Conservation (phyloP, 805 yeast genomes). For the Torulaspora quercuum region DNA sequence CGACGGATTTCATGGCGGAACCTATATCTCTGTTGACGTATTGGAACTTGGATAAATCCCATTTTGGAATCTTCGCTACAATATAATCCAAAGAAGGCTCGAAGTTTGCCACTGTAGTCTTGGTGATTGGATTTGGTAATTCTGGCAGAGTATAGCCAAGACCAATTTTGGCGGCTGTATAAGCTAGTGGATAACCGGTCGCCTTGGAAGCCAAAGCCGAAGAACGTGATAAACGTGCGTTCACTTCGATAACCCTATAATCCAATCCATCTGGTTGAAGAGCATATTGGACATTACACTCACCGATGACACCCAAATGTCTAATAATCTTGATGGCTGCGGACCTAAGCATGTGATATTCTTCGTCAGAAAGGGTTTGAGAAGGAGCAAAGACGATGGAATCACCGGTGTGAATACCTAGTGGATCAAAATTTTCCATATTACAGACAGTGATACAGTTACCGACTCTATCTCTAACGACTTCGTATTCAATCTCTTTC, state of each 20-base stretch:
- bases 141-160: constrained; percentile 93
- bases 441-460: constrained; percentile 98
- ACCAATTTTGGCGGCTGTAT: constrained; percentile 97
- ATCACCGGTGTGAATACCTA: constrained; percentile 98
- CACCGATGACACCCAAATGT: constrained; percentile 98
- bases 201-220: constrained; percentile 98
- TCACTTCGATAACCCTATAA: constrained; percentile 94
- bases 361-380: constrained; percentile 94
- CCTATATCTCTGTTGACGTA: constrained; percentile 93
- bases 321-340: constrained; percentile 97
- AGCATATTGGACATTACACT: constrained; percentile 97
- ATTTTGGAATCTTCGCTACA: constrained; percentile 96
- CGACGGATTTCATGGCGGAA: constrained; percentile 96
- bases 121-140: constrained; percentile 93
- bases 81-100: constrained; percentile 96
- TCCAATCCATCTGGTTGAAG: constrained; percentile 94
- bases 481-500: constrained; percentile 99
- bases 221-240: constrained; percentile 94
- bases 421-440: constrained; percentile 98
- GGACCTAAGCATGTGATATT: constrained; percentile 94
- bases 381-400: constrained; percentile 99
- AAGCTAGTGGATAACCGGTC: constrained; percentile 97
- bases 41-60: constrained; percentile 95
- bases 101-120: constrained; percentile 92
- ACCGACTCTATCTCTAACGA: constrained; percentile 91